Evolutionary conservation across 2,329 filamentous ascomycete genomes (phyloP).

Genomic region (Aspergillus sp.): DNA sequence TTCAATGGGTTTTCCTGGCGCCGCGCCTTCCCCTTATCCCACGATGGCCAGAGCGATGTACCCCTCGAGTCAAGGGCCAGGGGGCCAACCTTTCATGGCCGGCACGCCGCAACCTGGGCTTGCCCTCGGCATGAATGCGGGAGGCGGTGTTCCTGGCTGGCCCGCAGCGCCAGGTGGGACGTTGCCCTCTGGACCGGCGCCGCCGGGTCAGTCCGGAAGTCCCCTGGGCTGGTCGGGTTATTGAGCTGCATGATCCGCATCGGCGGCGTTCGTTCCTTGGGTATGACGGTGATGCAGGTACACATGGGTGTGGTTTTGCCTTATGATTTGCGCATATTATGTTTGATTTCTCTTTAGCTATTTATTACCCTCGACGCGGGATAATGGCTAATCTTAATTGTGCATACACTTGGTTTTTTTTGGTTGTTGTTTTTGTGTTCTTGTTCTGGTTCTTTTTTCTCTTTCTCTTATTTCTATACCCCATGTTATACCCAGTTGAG

Average conservation of each 20-base stretch:
- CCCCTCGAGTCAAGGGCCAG: constrained; percentile 26
- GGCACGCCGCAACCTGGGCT: constrained; percentile 28
- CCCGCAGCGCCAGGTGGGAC: constrained; percentile 24
- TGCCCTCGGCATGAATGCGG: constrained; percentile 28
- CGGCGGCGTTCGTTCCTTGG: constrained; percentile 14
- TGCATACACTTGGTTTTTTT: constrained; percentile 7
- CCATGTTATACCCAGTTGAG: constrained; percentile 26
- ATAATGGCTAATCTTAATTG: constrained; percentile 25
- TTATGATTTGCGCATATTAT: not conserved
- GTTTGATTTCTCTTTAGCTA: constrained; percentile 4
- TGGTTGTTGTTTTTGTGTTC: too few species aligned
- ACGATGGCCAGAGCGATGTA: constrained; percentile 32
- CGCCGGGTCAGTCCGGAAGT: constrained; percentile 30
- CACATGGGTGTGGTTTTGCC: constrained; percentile 4
- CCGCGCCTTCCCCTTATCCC: constrained; percentile 24
- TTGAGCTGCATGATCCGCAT: constrained; percentile 13
- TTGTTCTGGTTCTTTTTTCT: not conserved
- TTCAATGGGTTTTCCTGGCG: constrained; percentile 30
- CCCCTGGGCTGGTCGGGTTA: constrained; percentile 34
- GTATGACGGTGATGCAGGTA: not conserved
- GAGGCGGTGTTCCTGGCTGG: constrained; percentile 31
- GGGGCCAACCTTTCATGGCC: constrained; percentile 26
- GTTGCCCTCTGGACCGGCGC: constrained; percentile 32
- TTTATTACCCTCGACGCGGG: constrained; percentile 11
- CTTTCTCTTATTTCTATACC: constrained; percentile 24